Conservation (phyloP, 495 filamentous ascomycete species). For the Neurospora sp. region DNA sequence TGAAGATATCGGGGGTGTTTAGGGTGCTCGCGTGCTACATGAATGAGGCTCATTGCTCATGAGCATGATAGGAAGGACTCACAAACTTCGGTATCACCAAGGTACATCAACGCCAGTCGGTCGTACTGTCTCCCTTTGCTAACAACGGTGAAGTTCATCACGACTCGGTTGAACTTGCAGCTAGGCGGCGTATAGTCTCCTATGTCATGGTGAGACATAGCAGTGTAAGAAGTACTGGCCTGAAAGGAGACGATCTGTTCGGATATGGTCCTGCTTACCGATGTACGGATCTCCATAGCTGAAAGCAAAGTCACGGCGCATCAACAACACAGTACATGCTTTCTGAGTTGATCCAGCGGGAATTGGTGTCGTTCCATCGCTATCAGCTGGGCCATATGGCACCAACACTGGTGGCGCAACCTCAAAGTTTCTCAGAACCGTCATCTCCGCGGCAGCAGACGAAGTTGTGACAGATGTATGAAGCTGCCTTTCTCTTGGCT, state of each 20-base stretch:
- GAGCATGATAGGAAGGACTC: neutral
- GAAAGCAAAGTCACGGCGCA: conserved; percentile 63
- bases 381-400: conserved; percentile 31
- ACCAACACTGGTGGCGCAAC: conserved; percentile 56
- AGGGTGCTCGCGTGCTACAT: neutral
- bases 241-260: neutral
- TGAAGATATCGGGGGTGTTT: neutral
- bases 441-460: conserved; percentile 7
- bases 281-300: conserved; percentile 76
- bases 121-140: conserved; percentile 72
- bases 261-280: conserved; percentile 37
- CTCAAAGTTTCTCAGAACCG: conserved; percentile 53
- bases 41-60: neutral
- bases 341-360: conserved; percentile 11
- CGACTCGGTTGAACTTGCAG: conserved; percentile 68
- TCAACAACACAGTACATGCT: conserved; percentile 48
- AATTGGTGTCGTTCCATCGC: conserved; percentile 19
- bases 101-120: conserved; percentile 67
- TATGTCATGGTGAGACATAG: conserved; percentile 17
- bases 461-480: conserved; percentile 5
- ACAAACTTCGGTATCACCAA: conserved; percentile 74
- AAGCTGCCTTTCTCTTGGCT: neutral
- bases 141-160: conserved; percentile 73
- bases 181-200: conserved; percentile 57
- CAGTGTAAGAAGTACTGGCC: neutral